Base-by-base conservation (phyloP, 2,329 filamentous ascomycete genomes). In the Zasmidium angulare region DNA sequence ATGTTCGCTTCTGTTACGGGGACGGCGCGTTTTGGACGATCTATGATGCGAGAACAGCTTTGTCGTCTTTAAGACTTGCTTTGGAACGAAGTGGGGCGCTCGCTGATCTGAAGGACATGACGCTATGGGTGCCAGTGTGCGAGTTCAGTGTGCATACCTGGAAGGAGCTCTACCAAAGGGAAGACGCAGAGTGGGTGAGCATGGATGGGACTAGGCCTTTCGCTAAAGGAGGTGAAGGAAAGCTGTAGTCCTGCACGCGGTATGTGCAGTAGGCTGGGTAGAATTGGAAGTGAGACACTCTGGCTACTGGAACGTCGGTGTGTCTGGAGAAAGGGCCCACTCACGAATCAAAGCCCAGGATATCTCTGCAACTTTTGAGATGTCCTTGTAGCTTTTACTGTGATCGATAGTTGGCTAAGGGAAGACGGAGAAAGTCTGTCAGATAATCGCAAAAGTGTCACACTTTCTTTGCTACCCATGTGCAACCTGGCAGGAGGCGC, bases 21-120 rank as follows among this genome's bases (percentile, higher is more conserved):
- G 63, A 64, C 24, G 63, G 63, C 11, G 63, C 63, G 11, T 64
- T 63, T 58, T 63, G 60, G 58, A 61, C 60, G 1, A 46, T 57
- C 0, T 61, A 61, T 23, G 60, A 64, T 53, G 60, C 63, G 3
- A 60, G 53, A 21, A 55, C 50, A 2, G 60, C 63, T 3, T 36
- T 63, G 2, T 53, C 50, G 10, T 53, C 58, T 1, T 36, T 61
- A 0, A 47, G 43, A 2, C 46, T 54, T 1, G 58, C 53, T 2
- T 26, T 63, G 53, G 49, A 57, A 11, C 57, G 53, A 29, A 61
- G 53, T 20, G 60, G 58, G 9, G 49, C 53, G 12, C 19, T 54
- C 10, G 22, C 46, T 1, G 63, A 65, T 53, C 36, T 63, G 9
- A 26, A 57, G 31, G 60, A 63, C 3, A 47, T 59, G 22, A 55